Evolutionary conservation across 1,284 basidiomycete genomes (phyloP).

Genomic region (Austroboletus novae-zelandiae): DNA sequence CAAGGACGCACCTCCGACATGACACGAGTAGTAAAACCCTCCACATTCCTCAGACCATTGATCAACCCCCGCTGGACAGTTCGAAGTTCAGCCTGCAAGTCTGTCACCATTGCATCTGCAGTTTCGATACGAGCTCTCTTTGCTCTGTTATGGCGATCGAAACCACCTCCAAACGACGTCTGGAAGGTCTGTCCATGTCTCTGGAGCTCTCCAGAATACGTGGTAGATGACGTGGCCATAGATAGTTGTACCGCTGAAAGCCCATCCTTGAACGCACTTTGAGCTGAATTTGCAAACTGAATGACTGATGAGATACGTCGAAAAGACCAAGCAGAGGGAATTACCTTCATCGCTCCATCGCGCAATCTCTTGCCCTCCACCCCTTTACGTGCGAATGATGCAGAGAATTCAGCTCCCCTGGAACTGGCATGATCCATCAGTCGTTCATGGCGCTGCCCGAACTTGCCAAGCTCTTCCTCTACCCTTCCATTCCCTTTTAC

Average conservation of each 20-base stretch:
- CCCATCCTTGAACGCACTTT: constrained; percentile 42
- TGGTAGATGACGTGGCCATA: constrained; percentile 47
- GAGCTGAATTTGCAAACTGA: constrained; percentile 45
- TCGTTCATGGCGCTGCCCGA: constrained; percentile 48
- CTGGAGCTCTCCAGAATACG: constrained; percentile 53
- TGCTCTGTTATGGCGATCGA: constrained; percentile 57
- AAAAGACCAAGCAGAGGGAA: background rate
- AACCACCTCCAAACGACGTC: constrained; percentile 45
- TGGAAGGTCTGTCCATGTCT: constrained; percentile 46
- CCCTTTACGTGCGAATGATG: constrained; percentile 44
- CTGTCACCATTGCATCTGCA: constrained; percentile 46
- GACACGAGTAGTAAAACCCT: constrained; percentile 44
- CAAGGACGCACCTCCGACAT: constrained; percentile 46
- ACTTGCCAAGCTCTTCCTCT: constrained; percentile 48
- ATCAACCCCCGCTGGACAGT: constrained; percentile 48
- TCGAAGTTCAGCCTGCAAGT: constrained; percentile 51
- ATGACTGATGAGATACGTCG: constrained; percentile 14
- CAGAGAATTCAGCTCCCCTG: constrained; percentile 41
- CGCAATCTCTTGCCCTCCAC: constrained; percentile 54
- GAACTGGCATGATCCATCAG: constrained; percentile 42
- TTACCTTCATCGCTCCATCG: constrained; percentile 62
- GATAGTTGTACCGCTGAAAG: constrained; percentile 46
- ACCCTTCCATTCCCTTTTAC: constrained; percentile 56
- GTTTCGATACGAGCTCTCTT: constrained; percentile 68
- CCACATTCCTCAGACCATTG: constrained; percentile 50